Evolutionary conservation across 345 rosid species (phyloP).

Genomic region (Jatropha curcas): DNA sequence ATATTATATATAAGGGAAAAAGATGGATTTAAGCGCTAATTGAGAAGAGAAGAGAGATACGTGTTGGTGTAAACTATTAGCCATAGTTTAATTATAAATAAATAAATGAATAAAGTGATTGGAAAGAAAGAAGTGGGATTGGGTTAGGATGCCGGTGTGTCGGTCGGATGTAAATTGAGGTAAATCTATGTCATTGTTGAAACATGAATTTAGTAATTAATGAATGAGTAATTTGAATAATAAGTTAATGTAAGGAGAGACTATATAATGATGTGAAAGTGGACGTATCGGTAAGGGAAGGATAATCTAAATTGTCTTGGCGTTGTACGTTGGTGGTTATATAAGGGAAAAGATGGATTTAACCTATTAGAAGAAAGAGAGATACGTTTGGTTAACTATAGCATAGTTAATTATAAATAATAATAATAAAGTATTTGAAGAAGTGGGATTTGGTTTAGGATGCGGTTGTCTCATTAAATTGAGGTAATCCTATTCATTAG

Average conservation of each 20-base stretch:
- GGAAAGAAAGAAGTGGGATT: constrained; percentile 61
- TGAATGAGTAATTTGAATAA: background rate
- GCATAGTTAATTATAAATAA: constrained; percentile 5
- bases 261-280: constrained; percentile 12
- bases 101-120: background rate
- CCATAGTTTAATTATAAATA: constrained; percentile 1
- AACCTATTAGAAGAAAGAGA: constrained; percentile 31
- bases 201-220: too few relatives aligned
- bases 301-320: constrained; percentile 41
- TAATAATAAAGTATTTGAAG: background rate
- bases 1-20: background rate
- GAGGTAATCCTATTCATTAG: background rate
- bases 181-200: background rate
- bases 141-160: constrained; percentile 37
- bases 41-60: constrained; percentile 22
- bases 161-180: background rate
- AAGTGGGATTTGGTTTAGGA: constrained; percentile 67
- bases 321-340: constrained; percentile 46
- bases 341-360: constrained; percentile 12
- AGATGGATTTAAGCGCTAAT: constrained; percentile 33
- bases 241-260: too few relatives aligned
- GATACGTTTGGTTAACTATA: constrained; percentile 29
- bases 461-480: background rate
- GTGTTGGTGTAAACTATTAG: constrained; percentile 29
- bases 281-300: constrained; percentile 22